A percentile compares a stretch with the other conserved stretches of the same genome.
phyloP scores from a whole-genome alignment of 192 early-diverging fungal genomes.

The Paraglomus occultum region DNA sequence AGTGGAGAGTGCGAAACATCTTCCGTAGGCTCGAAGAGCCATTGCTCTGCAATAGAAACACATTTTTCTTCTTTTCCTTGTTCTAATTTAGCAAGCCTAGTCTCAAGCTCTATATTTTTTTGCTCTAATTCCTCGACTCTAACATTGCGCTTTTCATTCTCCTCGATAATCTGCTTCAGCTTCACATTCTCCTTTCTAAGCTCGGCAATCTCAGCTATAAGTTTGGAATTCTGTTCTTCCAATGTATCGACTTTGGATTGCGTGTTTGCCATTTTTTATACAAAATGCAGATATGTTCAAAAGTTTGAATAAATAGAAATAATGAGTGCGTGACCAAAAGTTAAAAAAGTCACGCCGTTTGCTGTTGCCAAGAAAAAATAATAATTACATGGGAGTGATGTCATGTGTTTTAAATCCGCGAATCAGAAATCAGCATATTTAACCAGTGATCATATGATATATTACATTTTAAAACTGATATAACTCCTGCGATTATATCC shows the following conservation, averaged over 20 bases:
- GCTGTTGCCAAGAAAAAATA: constrained; percentile 17
- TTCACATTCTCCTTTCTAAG: neutral
- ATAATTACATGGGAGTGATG: no score
- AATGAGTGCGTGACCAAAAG: constrained; percentile 22
- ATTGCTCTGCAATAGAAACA: no score
- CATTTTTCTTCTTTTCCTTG: constrained; percentile 24
- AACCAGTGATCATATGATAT: no score
- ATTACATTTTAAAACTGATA: no score
- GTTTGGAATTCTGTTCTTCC: no score
- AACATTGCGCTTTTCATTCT: constrained; percentile 18
- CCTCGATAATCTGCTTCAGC: constrained; percentile 5
- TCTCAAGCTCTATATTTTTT: constrained; percentile 26
- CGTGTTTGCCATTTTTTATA: no score
- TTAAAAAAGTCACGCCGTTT: constrained; percentile 22
- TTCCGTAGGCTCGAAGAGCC: no score
- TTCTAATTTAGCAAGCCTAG: constrained; percentile 17
- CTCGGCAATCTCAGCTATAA: constrained; percentile 5
- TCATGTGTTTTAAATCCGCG: no score
- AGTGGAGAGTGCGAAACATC: constrained; percentile 20
- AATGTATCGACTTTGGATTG: no score
- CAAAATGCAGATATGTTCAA: no score
- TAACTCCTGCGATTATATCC: no score
- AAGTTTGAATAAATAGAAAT: constrained; percentile 23
- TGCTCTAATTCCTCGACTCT: constrained; percentile 25
- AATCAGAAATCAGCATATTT: no score